Conservation (phyloP, 169 alveolate genomes). For the Plasmodium adleri region DNA sequence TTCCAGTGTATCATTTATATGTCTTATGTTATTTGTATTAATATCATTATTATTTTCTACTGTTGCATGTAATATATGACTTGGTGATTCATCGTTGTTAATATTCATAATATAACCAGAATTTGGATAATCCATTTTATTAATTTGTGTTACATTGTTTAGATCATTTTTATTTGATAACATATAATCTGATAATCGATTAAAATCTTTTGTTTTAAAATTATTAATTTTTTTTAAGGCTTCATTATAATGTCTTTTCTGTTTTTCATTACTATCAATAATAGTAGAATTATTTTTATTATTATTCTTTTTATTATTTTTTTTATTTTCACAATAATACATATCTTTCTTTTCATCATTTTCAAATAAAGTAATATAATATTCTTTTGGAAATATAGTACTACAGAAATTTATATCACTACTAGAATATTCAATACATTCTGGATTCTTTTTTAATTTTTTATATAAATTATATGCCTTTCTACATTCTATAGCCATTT, state of each 20-base stretch:
- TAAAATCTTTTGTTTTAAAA: not conserved
- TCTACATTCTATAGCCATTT: conserved; percentile 82
- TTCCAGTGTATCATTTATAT: too few species aligned
- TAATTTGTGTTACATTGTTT: not conserved
- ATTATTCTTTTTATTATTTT: conserved; percentile 16
- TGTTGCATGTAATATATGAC: too few species aligned
- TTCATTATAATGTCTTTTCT: conserved; percentile 41
- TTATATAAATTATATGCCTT: conserved; percentile 59
- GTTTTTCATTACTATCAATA: conserved; percentile 25
- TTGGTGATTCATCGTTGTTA: not conserved
- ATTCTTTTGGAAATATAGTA: conserved; percentile 58
- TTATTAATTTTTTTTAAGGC: conserved; percentile 36
- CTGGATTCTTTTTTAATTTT: conserved; percentile 44
- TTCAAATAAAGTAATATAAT: conserved; percentile 62
- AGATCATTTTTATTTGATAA: not conserved
- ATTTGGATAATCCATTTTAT: not conserved
- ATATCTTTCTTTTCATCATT: conserved; percentile 70
- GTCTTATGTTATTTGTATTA: too few species aligned
- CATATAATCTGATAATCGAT: not conserved
- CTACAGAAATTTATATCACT: conserved; percentile 36
- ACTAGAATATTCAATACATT: not conserved
- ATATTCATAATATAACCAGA: not conserved
- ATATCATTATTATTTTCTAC: too few species aligned
- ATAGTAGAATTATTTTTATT: not conserved
- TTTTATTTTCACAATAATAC: conserved; percentile 31